These are phyloP conservation scores for Ceratocystis variospora DNA, from an alignment of 2,329 filamentous ascomycete genomes.

Conservation along the genomic window DNA sequence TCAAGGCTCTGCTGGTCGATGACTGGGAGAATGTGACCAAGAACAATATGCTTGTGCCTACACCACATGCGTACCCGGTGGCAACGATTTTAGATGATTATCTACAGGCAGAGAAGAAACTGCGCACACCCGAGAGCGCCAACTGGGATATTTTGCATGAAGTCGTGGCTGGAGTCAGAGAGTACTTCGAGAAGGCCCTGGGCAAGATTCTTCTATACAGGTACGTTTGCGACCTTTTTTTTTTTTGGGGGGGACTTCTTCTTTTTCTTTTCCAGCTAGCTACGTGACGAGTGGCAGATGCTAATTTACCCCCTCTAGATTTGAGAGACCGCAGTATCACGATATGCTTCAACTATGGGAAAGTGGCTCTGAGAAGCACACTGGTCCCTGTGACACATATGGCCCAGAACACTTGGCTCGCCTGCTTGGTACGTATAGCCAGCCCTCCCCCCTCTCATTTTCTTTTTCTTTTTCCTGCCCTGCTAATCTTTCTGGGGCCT, in stretches of 20 bases:
- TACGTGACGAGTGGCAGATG: not conserved
- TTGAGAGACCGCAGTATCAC: constrained; percentile 79
- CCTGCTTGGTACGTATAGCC: constrained; percentile 56
- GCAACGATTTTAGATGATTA: constrained; percentile 71
- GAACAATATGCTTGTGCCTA: constrained; percentile 73
- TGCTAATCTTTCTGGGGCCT: not conserved
- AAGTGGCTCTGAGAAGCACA: constrained; percentile 47
- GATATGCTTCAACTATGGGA: constrained; percentile 61
- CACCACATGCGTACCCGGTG: constrained; percentile 66
- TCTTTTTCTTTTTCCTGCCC: not conserved
- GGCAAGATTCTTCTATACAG: constrained; percentile 78
- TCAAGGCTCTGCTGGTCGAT: constrained; percentile 88
- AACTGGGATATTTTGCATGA: constrained; percentile 82
- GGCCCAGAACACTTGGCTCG: constrained; percentile 85
- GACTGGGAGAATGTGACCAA: constrained; percentile 99
- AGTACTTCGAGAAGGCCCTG: constrained; percentile 87
- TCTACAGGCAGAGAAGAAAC: constrained; percentile 51
- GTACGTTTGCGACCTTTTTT: constrained; percentile 29
- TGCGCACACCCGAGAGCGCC: constrained; percentile 50
- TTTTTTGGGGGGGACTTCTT: not conserved
- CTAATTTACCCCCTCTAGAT: constrained; percentile 35
- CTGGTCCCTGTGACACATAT: constrained; percentile 67
- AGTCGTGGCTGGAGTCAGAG: constrained; percentile 68
- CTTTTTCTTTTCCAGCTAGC: constrained; percentile 13
- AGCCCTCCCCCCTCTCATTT: not conserved